phyloP scores from a whole-genome alignment of 306 rosid genomes.

The Oemleria cerasiformis region DNA sequence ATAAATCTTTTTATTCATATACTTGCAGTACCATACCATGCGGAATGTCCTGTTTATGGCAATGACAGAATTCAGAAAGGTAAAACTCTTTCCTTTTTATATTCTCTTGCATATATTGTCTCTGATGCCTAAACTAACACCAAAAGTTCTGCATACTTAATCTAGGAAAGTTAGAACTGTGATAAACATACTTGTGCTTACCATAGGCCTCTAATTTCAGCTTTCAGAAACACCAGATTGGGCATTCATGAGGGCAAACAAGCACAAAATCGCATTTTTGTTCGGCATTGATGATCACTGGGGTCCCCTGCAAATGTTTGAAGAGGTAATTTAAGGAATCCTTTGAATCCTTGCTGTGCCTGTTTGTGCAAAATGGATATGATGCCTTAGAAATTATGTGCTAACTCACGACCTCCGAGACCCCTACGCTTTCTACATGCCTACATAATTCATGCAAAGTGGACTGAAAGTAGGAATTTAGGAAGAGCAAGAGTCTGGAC shows the following conservation, averaged over 20 bases:
- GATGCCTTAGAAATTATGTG: background rate
- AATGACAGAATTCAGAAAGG: constrained; percentile 72
- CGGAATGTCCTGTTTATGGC: constrained; percentile 79
- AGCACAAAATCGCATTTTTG: constrained; percentile 63
- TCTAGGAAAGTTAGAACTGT: constrained; percentile 14
- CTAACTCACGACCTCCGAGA: constrained; percentile 10
- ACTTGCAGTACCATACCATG: constrained; percentile 77
- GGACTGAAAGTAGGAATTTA: background rate
- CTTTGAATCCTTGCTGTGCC: background rate
- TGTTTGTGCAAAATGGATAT: background rate
- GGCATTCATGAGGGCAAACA: constrained; percentile 65
- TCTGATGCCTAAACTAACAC: constrained; percentile 4
- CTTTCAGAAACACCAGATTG: constrained; percentile 82
- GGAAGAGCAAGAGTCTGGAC: background rate
- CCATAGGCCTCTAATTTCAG: constrained; percentile 39
- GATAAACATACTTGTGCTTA: constrained; percentile 34
- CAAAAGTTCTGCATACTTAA: background rate
- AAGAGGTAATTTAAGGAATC: constrained; percentile 54
- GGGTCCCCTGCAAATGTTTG: constrained; percentile 82
- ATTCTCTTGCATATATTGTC: background rate
- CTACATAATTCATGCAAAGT: background rate
- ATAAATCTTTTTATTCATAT: background rate
- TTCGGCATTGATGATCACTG: constrained; percentile 82
- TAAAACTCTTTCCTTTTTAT: constrained; percentile 28
- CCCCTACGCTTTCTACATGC: constrained; percentile 2